A percentile compares a stretch with the other conserved stretches of the same genome.
Conservation (phyloP, 2,329 filamentous ascomycete species). For the Neonectria ditissima region DNA sequence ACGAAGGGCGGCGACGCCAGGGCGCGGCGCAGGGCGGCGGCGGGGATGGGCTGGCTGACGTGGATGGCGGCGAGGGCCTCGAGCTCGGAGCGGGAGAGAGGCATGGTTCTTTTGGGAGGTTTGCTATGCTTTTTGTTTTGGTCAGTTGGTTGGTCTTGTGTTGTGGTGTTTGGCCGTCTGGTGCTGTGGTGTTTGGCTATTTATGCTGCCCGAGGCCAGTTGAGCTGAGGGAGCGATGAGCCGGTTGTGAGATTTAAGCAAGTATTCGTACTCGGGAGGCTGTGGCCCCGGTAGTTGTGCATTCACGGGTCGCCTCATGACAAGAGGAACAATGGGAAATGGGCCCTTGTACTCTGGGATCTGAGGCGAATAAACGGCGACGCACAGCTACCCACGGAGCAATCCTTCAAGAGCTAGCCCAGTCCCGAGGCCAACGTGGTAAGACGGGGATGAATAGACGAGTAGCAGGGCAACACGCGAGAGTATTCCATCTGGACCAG, state of each 20-base stretch:
- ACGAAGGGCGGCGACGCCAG: slow-evolving; percentile 61
- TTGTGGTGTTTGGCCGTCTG: not conserved
- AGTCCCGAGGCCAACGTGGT: too few relatives aligned
- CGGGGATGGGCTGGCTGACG: slow-evolving; percentile 53
- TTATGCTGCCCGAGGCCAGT: not conserved
- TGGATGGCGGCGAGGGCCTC: slow-evolving; percentile 57
- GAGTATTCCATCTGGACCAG: not conserved
- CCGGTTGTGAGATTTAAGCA: not conserved
- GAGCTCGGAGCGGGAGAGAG: slow-evolving; percentile 42
- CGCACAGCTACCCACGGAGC: too few relatives aligned
- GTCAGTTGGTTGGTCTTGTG: not conserved
- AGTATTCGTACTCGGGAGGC: not conserved
- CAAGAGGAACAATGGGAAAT: too few relatives aligned
- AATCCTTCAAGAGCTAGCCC: too few relatives aligned
- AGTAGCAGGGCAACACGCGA: not conserved
- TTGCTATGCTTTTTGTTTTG: too few relatives aligned
- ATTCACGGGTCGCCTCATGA: too few relatives aligned
- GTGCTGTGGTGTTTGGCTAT: not conserved
- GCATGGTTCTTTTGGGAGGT: too few relatives aligned
- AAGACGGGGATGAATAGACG: not conserved
- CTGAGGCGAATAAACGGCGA: too few relatives aligned
- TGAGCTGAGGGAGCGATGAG: not conserved
- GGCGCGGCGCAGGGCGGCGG: slow-evolving; percentile 50
- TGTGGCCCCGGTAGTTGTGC: not conserved
- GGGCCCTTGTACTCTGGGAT: too few relatives aligned